phyloP scores from a whole-genome alignment of 1,139 yeast species.

The Kluyveromyces marxianus region DNA sequence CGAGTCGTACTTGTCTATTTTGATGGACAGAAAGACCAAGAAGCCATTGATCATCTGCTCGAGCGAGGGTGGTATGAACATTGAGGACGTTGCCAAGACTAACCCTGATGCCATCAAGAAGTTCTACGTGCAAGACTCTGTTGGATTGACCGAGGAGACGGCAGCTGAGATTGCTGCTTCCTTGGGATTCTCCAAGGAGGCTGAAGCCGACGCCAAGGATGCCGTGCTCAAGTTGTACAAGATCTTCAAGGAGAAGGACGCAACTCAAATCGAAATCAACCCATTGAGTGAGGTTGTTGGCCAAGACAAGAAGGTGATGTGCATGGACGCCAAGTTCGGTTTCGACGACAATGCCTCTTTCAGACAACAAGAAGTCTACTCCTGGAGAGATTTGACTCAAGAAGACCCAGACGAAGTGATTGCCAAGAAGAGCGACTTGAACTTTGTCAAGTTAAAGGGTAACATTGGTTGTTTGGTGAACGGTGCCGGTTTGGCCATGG shows the following conservation, averaged over 20 bases:
- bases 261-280: conserved; percentile 97
- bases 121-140: conserved; percentile 63
- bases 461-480: conserved; percentile 97
- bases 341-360: conserved; percentile 94
- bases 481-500: conserved; percentile 99
- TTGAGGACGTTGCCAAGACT: conserved; percentile 93
- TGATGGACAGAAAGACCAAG: conserved; percentile 89
- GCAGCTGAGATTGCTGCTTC: conserved; percentile 72
- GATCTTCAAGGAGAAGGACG: conserved; percentile 84
- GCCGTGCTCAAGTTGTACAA: conserved; percentile 81
- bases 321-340: conserved; percentile 98
- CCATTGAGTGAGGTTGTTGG: conserved; percentile 80
- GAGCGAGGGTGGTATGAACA: conserved; percentile 99
- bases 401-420: conserved; percentile 97
- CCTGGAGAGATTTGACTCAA: conserved; percentile 95
- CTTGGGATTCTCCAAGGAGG: conserved; percentile 74
- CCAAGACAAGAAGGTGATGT: conserved; percentile 62
- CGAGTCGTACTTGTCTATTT: conserved; percentile 91
- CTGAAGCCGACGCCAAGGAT: conserved; percentile 81
- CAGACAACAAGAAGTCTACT: conserved; percentile 91
- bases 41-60: conserved; percentile 92
- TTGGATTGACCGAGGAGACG: conserved; percentile 74
- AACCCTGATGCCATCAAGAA: conserved; percentile 91
- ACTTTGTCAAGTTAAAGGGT: conserved; percentile 96
- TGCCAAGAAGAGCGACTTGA: conserved; percentile 84